Conservation (phyloP, 2,329 filamentous ascomycete species). For the Tympanopsis confertula region DNA sequence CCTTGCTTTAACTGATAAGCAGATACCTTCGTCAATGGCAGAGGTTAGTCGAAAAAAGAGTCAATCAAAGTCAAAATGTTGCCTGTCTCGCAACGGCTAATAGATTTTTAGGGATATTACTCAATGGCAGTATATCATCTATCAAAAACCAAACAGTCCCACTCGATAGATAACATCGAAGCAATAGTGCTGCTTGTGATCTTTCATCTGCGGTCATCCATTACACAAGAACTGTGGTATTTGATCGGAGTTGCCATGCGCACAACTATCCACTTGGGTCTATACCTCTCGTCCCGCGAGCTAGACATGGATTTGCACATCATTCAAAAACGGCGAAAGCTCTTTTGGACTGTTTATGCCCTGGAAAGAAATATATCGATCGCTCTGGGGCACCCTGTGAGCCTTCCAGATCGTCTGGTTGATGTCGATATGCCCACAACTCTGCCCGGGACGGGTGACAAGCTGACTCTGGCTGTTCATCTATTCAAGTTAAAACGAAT, state of each 20-base stretch:
- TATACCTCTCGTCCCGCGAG: constrained; percentile 34
- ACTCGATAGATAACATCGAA: constrained; percentile 36
- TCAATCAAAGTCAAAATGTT: constrained; percentile 19
- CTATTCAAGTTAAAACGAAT: constrained; percentile 31
- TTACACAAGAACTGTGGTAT: constrained; percentile 38
- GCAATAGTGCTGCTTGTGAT: constrained; percentile 37
- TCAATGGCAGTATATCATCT: constrained; percentile 34
- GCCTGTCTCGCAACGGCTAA: not conserved
- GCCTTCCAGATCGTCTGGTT: constrained; percentile 36
- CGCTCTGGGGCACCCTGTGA: constrained; percentile 35
- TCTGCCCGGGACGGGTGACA: constrained; percentile 20
- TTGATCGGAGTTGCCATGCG: constrained; percentile 41
- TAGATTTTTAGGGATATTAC: constrained; percentile 28
- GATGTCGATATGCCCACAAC: constrained; percentile 33
- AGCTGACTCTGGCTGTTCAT: constrained; percentile 20
- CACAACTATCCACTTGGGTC: constrained; percentile 36
- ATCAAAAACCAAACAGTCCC: constrained; percentile 31
- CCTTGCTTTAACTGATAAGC: constrained; percentile 32
- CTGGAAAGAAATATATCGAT: constrained; percentile 35
- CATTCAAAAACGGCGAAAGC: constrained; percentile 28
- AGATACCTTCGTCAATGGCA: constrained; percentile 21
- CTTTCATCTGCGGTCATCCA: constrained; percentile 36
- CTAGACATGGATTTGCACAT: constrained; percentile 24
- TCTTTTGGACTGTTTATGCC: constrained; percentile 40
- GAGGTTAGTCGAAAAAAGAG: no score